Conservation (phyloP, 2,329 filamentous ascomycete genomes). For the Cladophialophora carrionii region DNA sequence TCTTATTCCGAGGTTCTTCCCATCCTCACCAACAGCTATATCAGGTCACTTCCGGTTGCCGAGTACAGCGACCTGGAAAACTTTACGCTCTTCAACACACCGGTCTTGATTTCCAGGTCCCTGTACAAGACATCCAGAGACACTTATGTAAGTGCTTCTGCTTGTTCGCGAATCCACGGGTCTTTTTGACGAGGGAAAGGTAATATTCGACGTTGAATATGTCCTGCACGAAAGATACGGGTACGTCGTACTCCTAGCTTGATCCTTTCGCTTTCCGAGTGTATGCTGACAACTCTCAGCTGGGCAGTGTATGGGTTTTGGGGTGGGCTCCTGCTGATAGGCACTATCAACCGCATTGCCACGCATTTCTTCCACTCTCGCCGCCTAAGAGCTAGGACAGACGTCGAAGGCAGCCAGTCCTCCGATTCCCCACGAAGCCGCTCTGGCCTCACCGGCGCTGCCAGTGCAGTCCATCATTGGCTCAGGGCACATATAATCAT, state of each 20-base stretch:
- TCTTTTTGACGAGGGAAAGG: slow-evolving; percentile 9
- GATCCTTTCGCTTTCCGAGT: not conserved
- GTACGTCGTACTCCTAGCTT: slow-evolving; percentile 34
- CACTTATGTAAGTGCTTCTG: slow-evolving; percentile 41
- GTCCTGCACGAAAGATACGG: slow-evolving; percentile 45
- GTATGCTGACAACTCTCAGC: slow-evolving; percentile 28
- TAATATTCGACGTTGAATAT: slow-evolving; percentile 40
- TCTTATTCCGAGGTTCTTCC: slow-evolving; percentile 34
- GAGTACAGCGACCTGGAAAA: slow-evolving; percentile 41
- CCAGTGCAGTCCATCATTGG: slow-evolving; percentile 40
- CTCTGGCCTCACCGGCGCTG: not conserved
- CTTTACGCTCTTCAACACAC: slow-evolving; percentile 32
- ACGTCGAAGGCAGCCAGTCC: slow-evolving; percentile 27
- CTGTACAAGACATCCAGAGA: slow-evolving; percentile 42
- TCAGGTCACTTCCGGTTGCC: slow-evolving; percentile 43
- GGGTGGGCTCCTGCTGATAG: slow-evolving; percentile 44
- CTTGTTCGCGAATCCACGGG: not conserved
- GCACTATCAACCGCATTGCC: slow-evolving; percentile 42
- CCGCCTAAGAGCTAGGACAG: slow-evolving; percentile 8
- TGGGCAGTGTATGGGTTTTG: slow-evolving; percentile 48
- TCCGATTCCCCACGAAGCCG: slow-evolving; percentile 6
- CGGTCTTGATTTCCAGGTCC: slow-evolving; percentile 42
- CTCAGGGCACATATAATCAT: slow-evolving; percentile 47
- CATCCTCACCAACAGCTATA: slow-evolving; percentile 43
- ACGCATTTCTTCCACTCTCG: slow-evolving; percentile 35